These are phyloP conservation scores for Colletotrichum acutatum DNA, from an alignment of 2,329 filamentous ascomycete genomes.

Conservation along the genomic window DNA sequence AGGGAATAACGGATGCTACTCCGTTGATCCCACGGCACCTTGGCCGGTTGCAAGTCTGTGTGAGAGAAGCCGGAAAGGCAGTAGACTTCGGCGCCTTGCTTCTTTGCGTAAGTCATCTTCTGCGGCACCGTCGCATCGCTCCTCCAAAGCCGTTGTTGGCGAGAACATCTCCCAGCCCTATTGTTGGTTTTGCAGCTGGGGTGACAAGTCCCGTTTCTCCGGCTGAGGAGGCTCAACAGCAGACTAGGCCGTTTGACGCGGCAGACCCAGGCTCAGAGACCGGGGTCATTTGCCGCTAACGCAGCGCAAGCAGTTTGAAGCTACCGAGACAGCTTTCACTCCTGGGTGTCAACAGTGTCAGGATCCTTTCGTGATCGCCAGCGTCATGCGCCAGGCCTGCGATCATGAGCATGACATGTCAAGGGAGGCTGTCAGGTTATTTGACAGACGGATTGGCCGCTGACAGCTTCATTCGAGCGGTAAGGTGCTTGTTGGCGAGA, in stretches of 20 bases:
- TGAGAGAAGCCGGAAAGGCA: conserved; percentile 11
- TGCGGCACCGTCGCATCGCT: conserved; percentile 3
- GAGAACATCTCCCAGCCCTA: conserved; percentile 16
- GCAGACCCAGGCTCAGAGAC: background rate
- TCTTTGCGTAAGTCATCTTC: conserved; percentile 25
- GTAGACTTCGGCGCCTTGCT: conserved; percentile 28
- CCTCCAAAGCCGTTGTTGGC: background rate
- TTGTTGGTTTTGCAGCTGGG: conserved; percentile 13
- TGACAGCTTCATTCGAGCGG: background rate
- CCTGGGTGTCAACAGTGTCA: conserved; percentile 1
- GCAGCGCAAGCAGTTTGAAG: background rate
- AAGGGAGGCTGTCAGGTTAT: background rate
- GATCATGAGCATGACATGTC: background rate
- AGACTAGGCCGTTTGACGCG: conserved; percentile 6
- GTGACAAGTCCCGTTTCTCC: background rate
- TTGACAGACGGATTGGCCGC: background rate
- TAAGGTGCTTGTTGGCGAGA: background rate
- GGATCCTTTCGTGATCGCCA: background rate
- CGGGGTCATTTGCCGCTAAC: background rate
- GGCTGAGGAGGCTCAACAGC: conserved; percentile 24
- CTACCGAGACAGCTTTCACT: conserved; percentile 14
- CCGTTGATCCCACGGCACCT: conserved; percentile 21
- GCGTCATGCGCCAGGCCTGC: background rate
- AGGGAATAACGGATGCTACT: conserved; percentile 18
- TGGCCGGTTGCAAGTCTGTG: conserved; percentile 28